Evolutionary conservation across 768 basidiomycete species (phyloP).

Genomic region (Cubamyces sp.): DNA sequence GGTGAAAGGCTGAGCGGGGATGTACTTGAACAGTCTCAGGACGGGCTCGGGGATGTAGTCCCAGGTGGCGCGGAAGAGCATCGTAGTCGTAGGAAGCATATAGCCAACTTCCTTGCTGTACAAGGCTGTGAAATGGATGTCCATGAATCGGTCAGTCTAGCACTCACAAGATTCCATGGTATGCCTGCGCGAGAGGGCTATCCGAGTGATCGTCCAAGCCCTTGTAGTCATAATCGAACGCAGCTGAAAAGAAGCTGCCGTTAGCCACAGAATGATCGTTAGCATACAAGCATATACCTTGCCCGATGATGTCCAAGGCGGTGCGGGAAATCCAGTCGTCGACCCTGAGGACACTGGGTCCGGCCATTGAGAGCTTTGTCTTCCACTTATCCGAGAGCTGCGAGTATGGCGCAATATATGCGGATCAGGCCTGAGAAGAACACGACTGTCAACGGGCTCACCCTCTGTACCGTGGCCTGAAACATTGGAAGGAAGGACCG

Average conservation of each 20-base stretch:
- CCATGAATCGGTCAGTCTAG: background rate
- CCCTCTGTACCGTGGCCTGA: slow-evolving; percentile 26
- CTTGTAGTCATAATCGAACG: slow-evolving; percentile 28
- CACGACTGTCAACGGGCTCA: background rate
- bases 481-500: slow-evolving; percentile 27
- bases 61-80: slow-evolving; percentile 28
- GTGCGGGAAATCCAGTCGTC: slow-evolving; percentile 26
- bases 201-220: slow-evolving; percentile 17
- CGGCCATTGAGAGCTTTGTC: slow-evolving; percentile 8
- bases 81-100: slow-evolving; percentile 7
- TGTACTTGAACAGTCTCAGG: slow-evolving; percentile 21
- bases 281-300: background rate
- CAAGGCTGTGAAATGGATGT: no score
- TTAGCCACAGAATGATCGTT: no score
- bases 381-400: slow-evolving; percentile 31
- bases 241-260: slow-evolving; percentile 14
- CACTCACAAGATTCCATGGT: slow-evolving; percentile 26
- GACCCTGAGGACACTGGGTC: slow-evolving; percentile 4
- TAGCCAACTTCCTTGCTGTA: slow-evolving; percentile 14
- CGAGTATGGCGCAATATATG: no score
- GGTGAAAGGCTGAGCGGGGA: slow-evolving; percentile 11
- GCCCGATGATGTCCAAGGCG: slow-evolving; percentile 31
- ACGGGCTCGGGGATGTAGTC: slow-evolving; percentile 24
- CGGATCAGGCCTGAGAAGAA: no score
- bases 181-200: slow-evolving; percentile 22